These are phyloP conservation scores for Saururus chinensis DNA, from an alignment of 164 flowering plant species.

Conservation along the genomic window DNA sequence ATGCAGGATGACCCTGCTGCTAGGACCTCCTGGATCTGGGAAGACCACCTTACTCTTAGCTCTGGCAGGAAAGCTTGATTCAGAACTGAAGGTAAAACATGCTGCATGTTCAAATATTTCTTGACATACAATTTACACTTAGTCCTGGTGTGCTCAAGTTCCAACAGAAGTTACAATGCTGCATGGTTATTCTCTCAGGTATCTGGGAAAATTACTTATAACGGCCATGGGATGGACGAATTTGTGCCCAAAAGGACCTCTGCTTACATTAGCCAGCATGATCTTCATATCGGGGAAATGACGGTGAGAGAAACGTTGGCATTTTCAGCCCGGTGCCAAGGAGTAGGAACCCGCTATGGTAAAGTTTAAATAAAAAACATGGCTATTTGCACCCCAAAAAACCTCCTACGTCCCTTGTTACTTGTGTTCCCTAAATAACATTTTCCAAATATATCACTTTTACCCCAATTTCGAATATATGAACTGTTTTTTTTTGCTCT, in stretches of 20 bases:
- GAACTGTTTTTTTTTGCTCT: too few relatives aligned
- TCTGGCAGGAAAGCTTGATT: constrained; percentile 57
- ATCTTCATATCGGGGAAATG: constrained; percentile 52
- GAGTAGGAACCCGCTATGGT: constrained; percentile 20
- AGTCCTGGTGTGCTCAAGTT: too few relatives aligned
- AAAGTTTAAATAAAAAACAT: too few relatives aligned
- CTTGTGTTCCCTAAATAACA: too few relatives aligned
- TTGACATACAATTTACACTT: not conserved
- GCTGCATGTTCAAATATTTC: too few relatives aligned
- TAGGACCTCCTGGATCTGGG: constrained; percentile 78
- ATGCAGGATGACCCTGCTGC: constrained; percentile 61
- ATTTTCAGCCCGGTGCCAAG: constrained; percentile 32
- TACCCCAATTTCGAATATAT: too few relatives aligned
- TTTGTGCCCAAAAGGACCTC: constrained; percentile 48
- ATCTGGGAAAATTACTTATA: constrained; percentile 37
- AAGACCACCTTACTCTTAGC: constrained; percentile 59
- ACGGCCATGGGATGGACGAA: constrained; percentile 37
- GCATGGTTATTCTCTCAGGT: constrained; percentile 17
- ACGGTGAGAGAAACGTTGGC: constrained; percentile 58
- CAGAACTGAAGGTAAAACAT: constrained; percentile 33
- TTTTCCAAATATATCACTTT: too few relatives aligned
- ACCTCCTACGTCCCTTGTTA: too few relatives aligned
- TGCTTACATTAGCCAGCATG: constrained; percentile 49
- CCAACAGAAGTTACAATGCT: not conserved
- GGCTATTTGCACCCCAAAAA: too few relatives aligned